Evolutionary conservation across 805 yeast genomes (phyloP), one percentile per base, ranked within the genome.

Genomic region (Pichia gijzeniarum): DNA sequence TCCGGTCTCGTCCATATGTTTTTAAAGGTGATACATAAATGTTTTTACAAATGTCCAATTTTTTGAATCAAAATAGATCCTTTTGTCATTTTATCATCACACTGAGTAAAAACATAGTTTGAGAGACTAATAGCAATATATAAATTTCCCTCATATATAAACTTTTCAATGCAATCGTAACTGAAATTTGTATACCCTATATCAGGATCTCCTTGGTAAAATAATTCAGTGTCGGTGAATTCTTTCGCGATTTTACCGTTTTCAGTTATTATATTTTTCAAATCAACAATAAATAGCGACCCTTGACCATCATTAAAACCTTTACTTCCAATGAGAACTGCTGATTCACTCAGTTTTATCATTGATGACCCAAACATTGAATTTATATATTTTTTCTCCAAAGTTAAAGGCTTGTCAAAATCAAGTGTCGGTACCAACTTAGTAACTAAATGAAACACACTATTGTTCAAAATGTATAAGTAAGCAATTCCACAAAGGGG

Each of bases 1-100:
- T 77, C 82, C 82, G 76, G 77, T 74, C 81, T 77, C 79, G 82
- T 77, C 82, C 82, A 75, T 17, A 10, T 16, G 16, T 21, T 32
- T 31, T 36, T 31, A 2, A 28, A 10, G 10, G 14, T 16, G 19
- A 27, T 21, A 35, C 16, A 37, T 14, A 31, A 7, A 42, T 17
- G 7, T 31, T 18, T 22, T 30, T 30, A 30, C 9, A 10, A 25
- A 25, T 25, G 9, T 32, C 33, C 33, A 12, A 30, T 10, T 30
- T 7, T 19, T 14, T 18, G n/a, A 2, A 44, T 27, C 13, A 44
- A 10, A 9, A 44, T 30, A 6, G 47, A 33, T 9, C 47, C 47
- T n/a, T 20, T 12, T 9, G 12, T 17, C 7, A 13, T n/a, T 2
- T 19, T n/a, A 12, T 25, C 18, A 5, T 4, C 19, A 10, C 10